Conservation (phyloP, 2,329 filamentous ascomycete genomes). For the Calonectria pseudoturangicola region DNA sequence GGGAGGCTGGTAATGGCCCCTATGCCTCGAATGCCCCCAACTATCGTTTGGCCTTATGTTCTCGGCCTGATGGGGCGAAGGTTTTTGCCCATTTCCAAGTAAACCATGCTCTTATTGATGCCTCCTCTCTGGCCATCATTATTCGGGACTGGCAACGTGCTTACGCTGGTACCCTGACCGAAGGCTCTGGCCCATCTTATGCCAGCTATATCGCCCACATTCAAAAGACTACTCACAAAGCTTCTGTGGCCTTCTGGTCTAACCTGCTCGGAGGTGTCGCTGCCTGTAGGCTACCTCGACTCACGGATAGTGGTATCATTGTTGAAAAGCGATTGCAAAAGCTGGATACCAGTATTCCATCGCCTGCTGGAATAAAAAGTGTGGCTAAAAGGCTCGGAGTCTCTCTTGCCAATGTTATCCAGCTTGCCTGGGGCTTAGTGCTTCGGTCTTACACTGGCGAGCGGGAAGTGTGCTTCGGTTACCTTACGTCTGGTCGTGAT, state of each 20-base stretch:
- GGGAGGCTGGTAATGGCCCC: constrained; percentile 34
- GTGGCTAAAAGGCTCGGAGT: constrained; percentile 8
- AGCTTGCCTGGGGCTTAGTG: constrained; percentile 10
- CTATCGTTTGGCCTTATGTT: constrained; percentile 47
- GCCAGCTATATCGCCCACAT: constrained; percentile 45
- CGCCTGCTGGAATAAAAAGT: not conserved
- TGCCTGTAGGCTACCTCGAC: constrained; percentile 45
- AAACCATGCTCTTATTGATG: constrained; percentile 51
- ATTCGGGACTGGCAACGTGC: constrained; percentile 46
- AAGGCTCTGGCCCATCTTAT: constrained; percentile 43
- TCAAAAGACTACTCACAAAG: constrained; percentile 27
- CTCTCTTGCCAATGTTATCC: constrained; percentile 14
- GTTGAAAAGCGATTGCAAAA: constrained; percentile 10
- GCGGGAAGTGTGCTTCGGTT: constrained; percentile 15
- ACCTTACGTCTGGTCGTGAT: constrained; percentile 13
- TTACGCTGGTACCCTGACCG: constrained; percentile 26
- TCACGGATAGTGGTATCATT: constrained; percentile 34
- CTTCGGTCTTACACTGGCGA: constrained; percentile 15
- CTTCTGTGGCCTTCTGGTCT: constrained; percentile 38
- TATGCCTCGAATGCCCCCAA: constrained; percentile 26
- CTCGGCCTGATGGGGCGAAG: constrained; percentile 38
- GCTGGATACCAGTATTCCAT: constrained; percentile 4
- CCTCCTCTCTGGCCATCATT: constrained; percentile 47
- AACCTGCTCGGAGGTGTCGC: constrained; percentile 40
- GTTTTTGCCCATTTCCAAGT: constrained; percentile 51